A percentile compares a stretch with the other conserved stretches of the same genome.
Evolutionary conservation across 306 rosid genomes (phyloP).

Genomic region (Castanopsis chinensis): DNA sequence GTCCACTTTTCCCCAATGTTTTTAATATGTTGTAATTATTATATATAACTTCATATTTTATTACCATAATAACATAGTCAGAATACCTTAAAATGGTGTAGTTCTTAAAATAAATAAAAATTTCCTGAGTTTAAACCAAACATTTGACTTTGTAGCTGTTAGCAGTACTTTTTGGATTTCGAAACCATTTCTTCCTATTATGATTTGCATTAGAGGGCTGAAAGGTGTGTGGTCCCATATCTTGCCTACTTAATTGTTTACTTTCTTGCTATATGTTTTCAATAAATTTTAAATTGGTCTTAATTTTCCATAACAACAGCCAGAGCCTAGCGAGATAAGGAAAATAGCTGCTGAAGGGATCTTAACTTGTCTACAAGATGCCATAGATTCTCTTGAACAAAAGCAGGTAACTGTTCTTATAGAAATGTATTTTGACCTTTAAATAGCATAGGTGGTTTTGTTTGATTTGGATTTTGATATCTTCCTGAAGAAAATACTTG

Average conservation of each 20-base stretch:
- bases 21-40: neutral
- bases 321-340: conserved; percentile 66
- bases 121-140: neutral
- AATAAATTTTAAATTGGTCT: conserved; percentile 4
- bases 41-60: neutral
- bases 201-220: conserved; percentile 9
- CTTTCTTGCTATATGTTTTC: conserved; percentile 9
- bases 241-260: conserved; percentile 19
- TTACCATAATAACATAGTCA: neutral
- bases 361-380: conserved; percentile 89
- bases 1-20: neutral
- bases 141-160: neutral
- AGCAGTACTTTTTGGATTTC: neutral
- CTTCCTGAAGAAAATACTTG: neutral
- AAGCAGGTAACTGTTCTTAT: conserved; percentile 53
- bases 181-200: neutral
- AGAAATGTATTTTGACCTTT: conserved; percentile 11
- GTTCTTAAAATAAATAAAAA: neutral
- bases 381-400: conserved; percentile 64
- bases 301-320: conserved; percentile 53
- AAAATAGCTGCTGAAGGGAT: conserved; percentile 92
- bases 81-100: neutral
- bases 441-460: neutral
- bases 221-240: neutral
- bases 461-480: neutral